Evolutionary conservation across 768 basidiomycete species (phyloP).

Genomic region (Kwoniella mangroviensis): DNA sequence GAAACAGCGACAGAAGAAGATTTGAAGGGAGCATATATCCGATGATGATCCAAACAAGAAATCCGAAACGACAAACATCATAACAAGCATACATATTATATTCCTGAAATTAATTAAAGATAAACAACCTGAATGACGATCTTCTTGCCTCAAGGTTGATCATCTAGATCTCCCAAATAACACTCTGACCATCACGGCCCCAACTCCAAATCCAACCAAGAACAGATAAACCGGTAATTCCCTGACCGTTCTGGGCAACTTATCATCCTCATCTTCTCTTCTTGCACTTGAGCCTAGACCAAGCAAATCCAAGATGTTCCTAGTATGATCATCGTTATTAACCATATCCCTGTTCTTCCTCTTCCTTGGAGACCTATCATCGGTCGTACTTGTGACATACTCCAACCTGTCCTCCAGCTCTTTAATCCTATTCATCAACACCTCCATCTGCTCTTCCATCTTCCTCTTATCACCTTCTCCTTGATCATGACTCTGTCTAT

Average conservation of each 20-base stretch:
- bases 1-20: no score
- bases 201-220: slow-evolving; percentile 52
- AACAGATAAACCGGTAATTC: slow-evolving; percentile 50
- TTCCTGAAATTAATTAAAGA: background rate
- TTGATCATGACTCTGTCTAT: background rate
- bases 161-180: slow-evolving; percentile 34
- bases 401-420: slow-evolving; percentile 32
- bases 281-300: slow-evolving; percentile 6
- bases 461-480: slow-evolving; percentile 12
- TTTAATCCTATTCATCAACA: slow-evolving; percentile 31
- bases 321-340: background rate
- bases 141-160: background rate
- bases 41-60: no score
- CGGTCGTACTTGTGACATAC: background rate
- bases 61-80: no score
- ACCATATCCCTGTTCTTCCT: background rate
- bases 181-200: slow-evolving; percentile 45
- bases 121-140: background rate
- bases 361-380: background rate
- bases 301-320: slow-evolving; percentile 9
- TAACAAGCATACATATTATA: no score
- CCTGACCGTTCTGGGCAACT: slow-evolving; percentile 38
- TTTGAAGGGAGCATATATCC: no score
- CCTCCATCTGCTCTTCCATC: slow-evolving; percentile 31
- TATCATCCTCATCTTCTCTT: slow-evolving; percentile 24